Evolutionary conservation across 345 rosid species (phyloP).

Genomic region (Dipteronia dyeriana): DNA sequence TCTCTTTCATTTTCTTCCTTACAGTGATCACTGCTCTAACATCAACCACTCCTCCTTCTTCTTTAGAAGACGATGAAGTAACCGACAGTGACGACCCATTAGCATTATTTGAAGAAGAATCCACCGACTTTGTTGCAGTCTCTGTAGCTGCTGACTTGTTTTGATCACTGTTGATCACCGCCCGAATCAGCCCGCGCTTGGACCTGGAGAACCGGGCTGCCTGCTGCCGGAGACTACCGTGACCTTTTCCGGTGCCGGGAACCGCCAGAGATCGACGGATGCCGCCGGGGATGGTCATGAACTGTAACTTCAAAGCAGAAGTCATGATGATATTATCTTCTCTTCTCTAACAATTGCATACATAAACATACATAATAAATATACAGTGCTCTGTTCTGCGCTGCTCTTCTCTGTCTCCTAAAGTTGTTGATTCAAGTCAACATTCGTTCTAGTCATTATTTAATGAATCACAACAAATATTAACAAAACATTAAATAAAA

Average conservation of each 20-base stretch:
- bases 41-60: constrained; percentile 30
- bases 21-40: constrained; percentile 69
- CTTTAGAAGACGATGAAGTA: not conserved
- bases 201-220: constrained; percentile 19
- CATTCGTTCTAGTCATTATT: not conserved
- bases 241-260: constrained; percentile 5
- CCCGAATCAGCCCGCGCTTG: constrained; percentile 35
- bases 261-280: constrained; percentile 36
- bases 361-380: constrained; percentile 25
- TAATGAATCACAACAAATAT: not conserved
- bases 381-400: too few relatives aligned
- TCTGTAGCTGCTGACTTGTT: constrained; percentile 42
- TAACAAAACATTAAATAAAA: not conserved
- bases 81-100: constrained; percentile 23
- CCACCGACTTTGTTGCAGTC: constrained; percentile 27
- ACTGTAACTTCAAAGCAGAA: constrained; percentile 42
- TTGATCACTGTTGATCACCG: constrained; percentile 66
- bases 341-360: constrained; percentile 18
- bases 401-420: not conserved
- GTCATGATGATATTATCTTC: constrained; percentile 19
- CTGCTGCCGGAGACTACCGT: constrained; percentile 12
- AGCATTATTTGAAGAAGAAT: constrained; percentile 20
- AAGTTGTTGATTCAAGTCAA: not conserved
- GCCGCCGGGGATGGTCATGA: constrained; percentile 32
- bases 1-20: constrained; percentile 81